These are phyloP conservation scores for Emericellopsis terricola DNA, from an alignment of 495 filamentous ascomycete genomes.

Conservation along the genomic window DNA sequence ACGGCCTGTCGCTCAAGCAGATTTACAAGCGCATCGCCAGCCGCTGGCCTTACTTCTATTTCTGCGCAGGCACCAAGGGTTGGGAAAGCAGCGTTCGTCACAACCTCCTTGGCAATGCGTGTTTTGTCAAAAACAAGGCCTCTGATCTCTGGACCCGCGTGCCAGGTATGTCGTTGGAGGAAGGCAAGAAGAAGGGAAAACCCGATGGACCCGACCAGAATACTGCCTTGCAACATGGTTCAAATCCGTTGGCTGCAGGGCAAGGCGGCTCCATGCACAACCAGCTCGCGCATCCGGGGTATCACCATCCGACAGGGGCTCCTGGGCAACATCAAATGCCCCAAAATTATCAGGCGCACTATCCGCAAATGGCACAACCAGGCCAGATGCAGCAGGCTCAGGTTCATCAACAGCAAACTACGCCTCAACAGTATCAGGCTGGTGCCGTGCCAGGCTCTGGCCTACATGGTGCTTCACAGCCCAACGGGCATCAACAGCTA, in stretches of 20 bases:
- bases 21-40: conserved; percentile 81
- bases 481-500: too few species aligned
- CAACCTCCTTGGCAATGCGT: conserved; percentile 75
- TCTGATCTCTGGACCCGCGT: conserved; percentile 30
- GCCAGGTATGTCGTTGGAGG: conserved; percentile 30
- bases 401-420: too few species aligned
- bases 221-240: conserved; percentile 1
- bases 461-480: too few species aligned
- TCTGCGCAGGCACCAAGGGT: conserved; percentile 61
- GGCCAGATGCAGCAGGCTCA: too few species aligned
- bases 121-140: conserved; percentile 68
- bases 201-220: too few species aligned
- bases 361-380: too few species aligned
- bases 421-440: too few species aligned
- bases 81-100: conserved; percentile 97
- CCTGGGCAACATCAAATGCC: too few species aligned
- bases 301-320: conserved; percentile 8
- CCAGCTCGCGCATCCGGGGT: conserved; percentile 7
- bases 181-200: conserved; percentile 33
- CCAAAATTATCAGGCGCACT: too few species aligned
- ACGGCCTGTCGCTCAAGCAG: conserved; percentile 69
- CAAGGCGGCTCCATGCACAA: too few species aligned
- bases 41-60: conserved; percentile 81
- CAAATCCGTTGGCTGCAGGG: too few species aligned
- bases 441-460: too few species aligned